These are phyloP conservation scores for Rhizopogon salebrosus DNA, from an alignment of 768 basidiomycete genomes.

Conservation along the genomic window DNA sequence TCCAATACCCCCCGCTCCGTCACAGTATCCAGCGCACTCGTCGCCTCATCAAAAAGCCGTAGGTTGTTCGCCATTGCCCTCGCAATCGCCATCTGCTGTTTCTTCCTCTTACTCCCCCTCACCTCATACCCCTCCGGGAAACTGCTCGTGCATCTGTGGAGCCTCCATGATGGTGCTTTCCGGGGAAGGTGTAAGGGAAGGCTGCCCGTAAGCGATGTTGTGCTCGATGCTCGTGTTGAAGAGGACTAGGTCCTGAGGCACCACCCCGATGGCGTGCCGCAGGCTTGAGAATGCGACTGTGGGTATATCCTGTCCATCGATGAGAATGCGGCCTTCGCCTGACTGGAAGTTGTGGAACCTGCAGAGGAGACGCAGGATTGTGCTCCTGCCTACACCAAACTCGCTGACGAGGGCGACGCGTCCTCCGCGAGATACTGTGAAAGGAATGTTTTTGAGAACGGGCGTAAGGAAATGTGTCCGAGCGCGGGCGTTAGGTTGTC, in stretches of 20 bases:
- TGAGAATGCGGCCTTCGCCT: slow-evolving; percentile 73
- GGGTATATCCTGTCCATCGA: slow-evolving; percentile 85
- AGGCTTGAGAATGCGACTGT: slow-evolving; percentile 80
- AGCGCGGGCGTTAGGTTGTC: slow-evolving; percentile 58
- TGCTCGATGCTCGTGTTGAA: slow-evolving; percentile 70
- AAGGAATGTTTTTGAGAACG: slow-evolving; percentile 78
- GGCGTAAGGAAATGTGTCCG: too few species aligned
- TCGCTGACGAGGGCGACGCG: slow-evolving; percentile 89
- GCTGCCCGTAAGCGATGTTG: slow-evolving; percentile 58
- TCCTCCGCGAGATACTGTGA: slow-evolving; percentile 81
- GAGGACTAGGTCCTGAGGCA: slow-evolving; percentile 57
- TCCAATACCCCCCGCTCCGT: slow-evolving; percentile 90
- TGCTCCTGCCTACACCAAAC: slow-evolving; percentile 78
- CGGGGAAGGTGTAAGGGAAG: slow-evolving; percentile 55
- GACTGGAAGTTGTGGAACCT: slow-evolving; percentile 86
- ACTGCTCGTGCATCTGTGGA: slow-evolving; percentile 81
- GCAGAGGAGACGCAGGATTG: slow-evolving; percentile 82
- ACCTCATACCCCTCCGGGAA: slow-evolving; percentile 86
- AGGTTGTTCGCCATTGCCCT: slow-evolving; percentile 83
- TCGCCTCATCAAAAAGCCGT: slow-evolving; percentile 73
- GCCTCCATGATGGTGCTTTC: slow-evolving; percentile 63
- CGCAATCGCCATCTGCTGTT: slow-evolving; percentile 85
- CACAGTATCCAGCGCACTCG: slow-evolving; percentile 82
- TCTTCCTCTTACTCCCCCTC: slow-evolving; percentile 82
- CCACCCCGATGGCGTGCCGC: slow-evolving; percentile 79